These are phyloP conservation scores for Mortierella sp. DNA, from an alignment of 371 early-diverging fungal genomes.

Conservation along the genomic window DNA sequence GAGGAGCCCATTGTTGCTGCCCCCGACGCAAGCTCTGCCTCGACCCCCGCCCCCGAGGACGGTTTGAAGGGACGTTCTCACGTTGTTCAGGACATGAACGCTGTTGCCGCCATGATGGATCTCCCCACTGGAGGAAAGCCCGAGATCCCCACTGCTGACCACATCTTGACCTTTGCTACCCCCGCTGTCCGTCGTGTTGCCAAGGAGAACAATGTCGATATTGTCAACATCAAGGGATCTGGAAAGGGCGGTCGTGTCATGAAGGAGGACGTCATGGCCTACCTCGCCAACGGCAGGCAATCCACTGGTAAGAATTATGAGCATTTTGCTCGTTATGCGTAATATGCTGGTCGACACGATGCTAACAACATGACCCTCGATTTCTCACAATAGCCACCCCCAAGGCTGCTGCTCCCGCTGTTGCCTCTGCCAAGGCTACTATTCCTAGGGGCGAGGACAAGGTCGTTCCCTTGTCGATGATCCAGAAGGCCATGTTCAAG, in stretches of 20 bases:
- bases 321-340: too few relatives aligned
- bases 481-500: slow-evolving; percentile 98
- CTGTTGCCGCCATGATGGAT: slow-evolving; percentile 47
- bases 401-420: slow-evolving; percentile 33
- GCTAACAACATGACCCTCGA: neutral
- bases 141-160: slow-evolving; percentile 38
- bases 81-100: slow-evolving; percentile 45
- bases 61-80: slow-evolving; percentile 51
- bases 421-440: slow-evolving; percentile 31
- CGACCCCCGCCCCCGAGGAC: slow-evolving; percentile 30
- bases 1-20: slow-evolving; percentile 37
- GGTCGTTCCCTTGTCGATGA: slow-evolving; percentile 73
- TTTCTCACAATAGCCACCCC: slow-evolving; percentile 21
- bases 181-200: slow-evolving; percentile 95
- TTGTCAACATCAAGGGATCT: slow-evolving; percentile 78
- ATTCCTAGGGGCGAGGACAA: slow-evolving; percentile 59
- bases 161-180: slow-evolving; percentile 73
- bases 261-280: slow-evolving; percentile 91
- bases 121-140: slow-evolving; percentile 19
- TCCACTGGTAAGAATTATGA: slow-evolving; percentile 21
- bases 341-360: too few relatives aligned
- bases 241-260: slow-evolving; percentile 91
- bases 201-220: slow-evolving; percentile 83
- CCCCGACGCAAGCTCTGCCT: slow-evolving; percentile 36
- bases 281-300: slow-evolving; percentile 58